Conservation (phyloP, 179 eudicot species). For the Beta macrorhiza region DNA sequence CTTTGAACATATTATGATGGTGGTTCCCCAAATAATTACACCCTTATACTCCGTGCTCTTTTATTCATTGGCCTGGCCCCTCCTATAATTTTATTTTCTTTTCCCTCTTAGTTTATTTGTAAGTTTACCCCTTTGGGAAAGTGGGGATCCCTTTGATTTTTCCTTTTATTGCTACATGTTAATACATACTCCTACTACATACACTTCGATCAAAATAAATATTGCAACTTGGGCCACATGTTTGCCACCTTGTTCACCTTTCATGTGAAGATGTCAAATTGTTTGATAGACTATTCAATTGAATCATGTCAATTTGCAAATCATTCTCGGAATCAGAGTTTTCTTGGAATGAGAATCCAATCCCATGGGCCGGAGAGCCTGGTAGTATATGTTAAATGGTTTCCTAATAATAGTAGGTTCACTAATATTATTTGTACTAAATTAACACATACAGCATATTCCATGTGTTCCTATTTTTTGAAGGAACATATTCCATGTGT, state of each 20-base stretch:
- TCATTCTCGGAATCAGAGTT: conserved; percentile 26
- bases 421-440: too few relatives aligned
- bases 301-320: conserved; percentile 24
- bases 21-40: conserved; percentile 25
- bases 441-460: too few relatives aligned
- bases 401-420: not conserved
- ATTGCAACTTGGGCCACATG: conserved; percentile 38
- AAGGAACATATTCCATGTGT: too few relatives aligned
- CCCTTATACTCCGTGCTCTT: conserved; percentile 11
- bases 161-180: not conserved
- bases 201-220: not conserved
- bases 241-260: conserved; percentile 38
- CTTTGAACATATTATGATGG: not conserved
- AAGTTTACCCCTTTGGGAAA: conserved; percentile 47
- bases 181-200: not conserved
- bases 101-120: conserved; percentile 5
- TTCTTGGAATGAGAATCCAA: conserved; percentile 23
- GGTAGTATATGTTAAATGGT: conserved; percentile 11
- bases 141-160: conserved; percentile 22
- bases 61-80: conserved; percentile 17
- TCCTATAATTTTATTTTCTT: not conserved
- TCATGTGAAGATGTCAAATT: conserved; percentile 33
- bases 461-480: too few relatives aligned
- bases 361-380: conserved; percentile 28
- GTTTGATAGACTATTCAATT: not conserved